Evolutionary conservation across 805 yeast genomes (phyloP), one percentile per base, ranked within the genome.

Genomic region (Kockiozyma suomiensis): DNA sequence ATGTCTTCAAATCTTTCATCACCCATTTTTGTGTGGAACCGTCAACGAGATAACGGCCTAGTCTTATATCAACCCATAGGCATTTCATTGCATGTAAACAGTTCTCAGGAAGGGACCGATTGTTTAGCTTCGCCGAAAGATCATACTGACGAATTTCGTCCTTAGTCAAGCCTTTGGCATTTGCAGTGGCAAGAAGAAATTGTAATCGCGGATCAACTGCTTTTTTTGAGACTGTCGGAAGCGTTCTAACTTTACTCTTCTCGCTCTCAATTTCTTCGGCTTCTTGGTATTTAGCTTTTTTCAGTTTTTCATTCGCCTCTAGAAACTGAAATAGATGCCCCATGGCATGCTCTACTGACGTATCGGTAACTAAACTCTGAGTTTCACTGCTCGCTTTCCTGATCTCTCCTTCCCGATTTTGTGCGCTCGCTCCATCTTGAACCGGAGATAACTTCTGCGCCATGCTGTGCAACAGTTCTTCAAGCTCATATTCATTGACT

Each of bases 21-120:
- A 23, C 23, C 4, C 13, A 8, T 25, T 23, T 49, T 15, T 21
- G 19, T 4, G 37, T 3, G 10, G 53, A 49, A 8, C 53, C 53
- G 15, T 49, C 53, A 5, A 37, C 35, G n/a, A 49, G 43, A 37
- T 49, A 26, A 13, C 26, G 19, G 23, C 53, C 53, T 10, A 49
- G 26, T n/a, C 35, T 21, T 19, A 37, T 23, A 35, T 38, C 25
- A 15, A 49, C 21, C 35, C 42, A 23, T 1, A 49, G 5, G 26
- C 19, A 37, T 37, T 37, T 13, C 2, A 23, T n/a, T 4, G 28
- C 12, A 6, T 19, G 19, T 6, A 4, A 12, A 26, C 25, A 8
- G 10, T 12, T 45, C 35, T 30, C 37, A 4, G 8, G 15, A 4
- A 45, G 7, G 4, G 33, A 21, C n/a, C 33, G 33, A 25, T 25